Percentiles rank a stretch among this genome's conserved stretches.
phyloP scores from a whole-genome alignment of 164 flowering plant genomes.

The Euptelea pleiosperma region DNA sequence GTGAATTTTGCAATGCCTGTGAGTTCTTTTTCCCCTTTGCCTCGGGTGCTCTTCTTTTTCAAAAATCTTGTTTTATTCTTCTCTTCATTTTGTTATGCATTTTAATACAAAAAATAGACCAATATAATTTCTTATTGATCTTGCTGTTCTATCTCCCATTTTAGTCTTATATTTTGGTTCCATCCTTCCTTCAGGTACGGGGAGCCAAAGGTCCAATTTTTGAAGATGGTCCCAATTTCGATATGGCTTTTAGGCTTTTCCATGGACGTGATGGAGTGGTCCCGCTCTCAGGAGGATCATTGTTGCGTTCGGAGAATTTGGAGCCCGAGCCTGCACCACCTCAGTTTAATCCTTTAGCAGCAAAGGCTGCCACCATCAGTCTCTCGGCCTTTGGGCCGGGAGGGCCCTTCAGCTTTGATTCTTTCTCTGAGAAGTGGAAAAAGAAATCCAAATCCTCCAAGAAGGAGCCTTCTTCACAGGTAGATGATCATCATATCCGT shows the following conservation, averaged over 20 bases:
- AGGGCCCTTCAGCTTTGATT: slow-evolving; percentile 13
- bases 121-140: neutral
- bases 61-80: neutral
- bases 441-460: slow-evolving; percentile 51
- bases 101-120: neutral
- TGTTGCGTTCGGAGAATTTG: slow-evolving; percentile 26
- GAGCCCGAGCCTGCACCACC: slow-evolving; percentile 36
- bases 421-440: slow-evolving; percentile 42
- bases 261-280: slow-evolving; percentile 96
- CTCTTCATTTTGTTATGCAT: neutral
- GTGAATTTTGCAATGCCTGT: slow-evolving; percentile 65
- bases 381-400: slow-evolving; percentile 86
- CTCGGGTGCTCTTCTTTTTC: neutral
- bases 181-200: slow-evolving; percentile 2
- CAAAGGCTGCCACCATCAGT: slow-evolving; percentile 94
- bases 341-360: slow-evolving; percentile 89
- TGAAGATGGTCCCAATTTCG: slow-evolving; percentile 83
- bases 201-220: slow-evolving; percentile 19
- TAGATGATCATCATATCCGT: slow-evolving; percentile 14
- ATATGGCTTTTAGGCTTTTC: slow-evolving; percentile 85
- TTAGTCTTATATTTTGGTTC: too few relatives aligned
- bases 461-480: slow-evolving; percentile 64
- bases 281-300: slow-evolving; percentile 76
- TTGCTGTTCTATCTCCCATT: too few relatives aligned
- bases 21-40: slow-evolving; percentile 26